These are phyloP conservation scores for Zygotorulaspora florentina DNA, from an alignment of 805 yeast species.

Conservation along the genomic window DNA sequence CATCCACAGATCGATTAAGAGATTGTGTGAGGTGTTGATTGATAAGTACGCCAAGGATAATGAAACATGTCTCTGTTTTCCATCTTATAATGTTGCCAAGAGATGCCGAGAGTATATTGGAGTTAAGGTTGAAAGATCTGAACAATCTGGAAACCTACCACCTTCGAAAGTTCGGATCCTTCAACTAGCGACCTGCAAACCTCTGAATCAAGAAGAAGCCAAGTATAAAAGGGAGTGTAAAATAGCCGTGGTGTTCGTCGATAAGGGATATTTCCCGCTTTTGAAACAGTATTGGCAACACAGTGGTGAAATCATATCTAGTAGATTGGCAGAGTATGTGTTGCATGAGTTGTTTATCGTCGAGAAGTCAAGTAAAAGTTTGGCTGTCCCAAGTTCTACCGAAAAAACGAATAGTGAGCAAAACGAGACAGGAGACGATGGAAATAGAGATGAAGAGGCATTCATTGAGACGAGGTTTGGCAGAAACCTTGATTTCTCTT, in stretches of 20 bases:
- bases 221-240: slow-evolving; percentile 59
- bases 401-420: slow-evolving; percentile 4
- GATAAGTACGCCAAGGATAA: slow-evolving; percentile 73
- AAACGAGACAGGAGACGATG: slow-evolving; percentile 13
- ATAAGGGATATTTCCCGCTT: slow-evolving; percentile 49
- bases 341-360: slow-evolving; percentile 52
- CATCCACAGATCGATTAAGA: slow-evolving; percentile 59
- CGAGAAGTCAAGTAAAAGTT: slow-evolving; percentile 25
- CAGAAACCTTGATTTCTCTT: slow-evolving; percentile 74
- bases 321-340: slow-evolving; percentile 83
- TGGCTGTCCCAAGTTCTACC: background rate
- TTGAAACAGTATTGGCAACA: slow-evolving; percentile 96
- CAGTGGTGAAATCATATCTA: slow-evolving; percentile 93
- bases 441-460: slow-evolving; percentile 46
- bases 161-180: slow-evolving; percentile 52
- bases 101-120: slow-evolving; percentile 78
- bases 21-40: slow-evolving; percentile 51
- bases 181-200: slow-evolving; percentile 69
- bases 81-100: slow-evolving; percentile 73
- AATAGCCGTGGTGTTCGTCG: slow-evolving; percentile 77
- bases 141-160: slow-evolving; percentile 22
- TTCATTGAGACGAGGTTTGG: slow-evolving; percentile 90
- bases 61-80: slow-evolving; percentile 71
- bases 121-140: slow-evolving; percentile 37
- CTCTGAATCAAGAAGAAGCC: slow-evolving; percentile 54